Base-by-base conservation (phyloP, 352 stramenopile genomes). In the Phytopythium aichiense region DNA sequence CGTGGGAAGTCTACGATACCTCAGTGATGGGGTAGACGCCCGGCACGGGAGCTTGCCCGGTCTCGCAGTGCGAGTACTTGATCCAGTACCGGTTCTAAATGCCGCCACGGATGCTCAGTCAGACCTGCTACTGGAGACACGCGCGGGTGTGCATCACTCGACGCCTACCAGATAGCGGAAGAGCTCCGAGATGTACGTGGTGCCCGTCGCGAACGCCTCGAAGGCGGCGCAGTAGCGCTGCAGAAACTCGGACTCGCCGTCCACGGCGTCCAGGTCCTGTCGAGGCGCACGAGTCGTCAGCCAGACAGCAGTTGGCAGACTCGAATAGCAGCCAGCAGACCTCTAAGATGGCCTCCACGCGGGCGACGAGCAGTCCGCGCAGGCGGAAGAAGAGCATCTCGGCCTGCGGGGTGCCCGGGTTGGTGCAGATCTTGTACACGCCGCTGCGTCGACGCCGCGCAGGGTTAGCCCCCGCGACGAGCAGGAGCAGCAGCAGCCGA, bases 351-450 rank as follows among this genome's bases (percentile, higher is more conserved):
- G 68, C 67, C 35, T 91, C 81, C 3, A 94, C 79, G 40, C 91
- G 86, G 20, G 72, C 71, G 22, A 89, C 76, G 7, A 95, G 70
- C 20, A 95, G 67, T 5, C 73, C 79, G 46, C 83, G 76, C 33
- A 95, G 54, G 8, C 86, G 77, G 51, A 94, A 92, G 63, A 91
- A 95, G 2, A 95, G 64, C 73, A 90, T 82, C 52, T 95, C 87
- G 0, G 83, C 87, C 51, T 95, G 87, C 23, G 87, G 81, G 2
- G 78, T 76, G 2, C 84, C 84, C 11, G 84, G 87, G 52, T 91
- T 93, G 9, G 87, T 95, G 55, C 87, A 95, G 61, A 95, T 94
- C 58, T 91, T 93, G 69, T 95, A 95, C 60, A 95, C 91, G 30
- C 83, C 81, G 40, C 82, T 92, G 42, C 55, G 20, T 8, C 50